Percentiles rank a stretch among this genome's conserved stretches.
phyloP scores from a whole-genome alignment of 2,329 filamentous ascomycete species.

The Colletotrichum liaoningense region DNA sequence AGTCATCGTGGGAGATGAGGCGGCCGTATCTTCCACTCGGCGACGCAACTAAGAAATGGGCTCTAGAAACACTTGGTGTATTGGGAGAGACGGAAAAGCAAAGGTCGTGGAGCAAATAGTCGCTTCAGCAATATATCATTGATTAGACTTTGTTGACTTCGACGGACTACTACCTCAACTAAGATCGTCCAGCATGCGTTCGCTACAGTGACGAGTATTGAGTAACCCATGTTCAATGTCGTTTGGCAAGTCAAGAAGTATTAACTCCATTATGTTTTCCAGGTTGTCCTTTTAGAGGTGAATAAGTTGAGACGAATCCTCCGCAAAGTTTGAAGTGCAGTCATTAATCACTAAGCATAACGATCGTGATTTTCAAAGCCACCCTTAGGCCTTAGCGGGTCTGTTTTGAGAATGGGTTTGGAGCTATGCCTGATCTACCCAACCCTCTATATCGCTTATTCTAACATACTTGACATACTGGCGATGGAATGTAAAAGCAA shows the following conservation, averaged over 20 bases:
- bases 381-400: not conserved
- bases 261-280: too few relatives aligned
- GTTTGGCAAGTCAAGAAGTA: too few relatives aligned
- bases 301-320: too few relatives aligned
- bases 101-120: conserved; percentile 23
- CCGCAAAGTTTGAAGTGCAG: too few relatives aligned
- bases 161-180: not conserved
- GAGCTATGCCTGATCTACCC: conserved; percentile 34
- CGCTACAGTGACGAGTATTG: too few relatives aligned
- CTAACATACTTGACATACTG: conserved; percentile 54
- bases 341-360: too few relatives aligned
- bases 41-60: conserved; percentile 54
- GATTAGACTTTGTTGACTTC: not conserved
- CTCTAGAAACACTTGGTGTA: conserved; percentile 52
- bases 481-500: conserved; percentile 56
- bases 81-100: conserved; percentile 47
- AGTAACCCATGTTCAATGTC: too few relatives aligned
- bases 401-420: not conserved
- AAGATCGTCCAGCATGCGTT: too few relatives aligned
- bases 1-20: conserved; percentile 53
- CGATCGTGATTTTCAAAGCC: too few relatives aligned
- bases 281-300: too few relatives aligned
- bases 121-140: not conserved
- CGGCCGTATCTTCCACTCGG: conserved; percentile 54
- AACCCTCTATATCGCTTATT: conserved; percentile 42